Percentiles rank a stretch among this genome's conserved stretches.
phyloP scores from a whole-genome alignment of 352 stramenopile species.

The Pythium brassicae region DNA sequence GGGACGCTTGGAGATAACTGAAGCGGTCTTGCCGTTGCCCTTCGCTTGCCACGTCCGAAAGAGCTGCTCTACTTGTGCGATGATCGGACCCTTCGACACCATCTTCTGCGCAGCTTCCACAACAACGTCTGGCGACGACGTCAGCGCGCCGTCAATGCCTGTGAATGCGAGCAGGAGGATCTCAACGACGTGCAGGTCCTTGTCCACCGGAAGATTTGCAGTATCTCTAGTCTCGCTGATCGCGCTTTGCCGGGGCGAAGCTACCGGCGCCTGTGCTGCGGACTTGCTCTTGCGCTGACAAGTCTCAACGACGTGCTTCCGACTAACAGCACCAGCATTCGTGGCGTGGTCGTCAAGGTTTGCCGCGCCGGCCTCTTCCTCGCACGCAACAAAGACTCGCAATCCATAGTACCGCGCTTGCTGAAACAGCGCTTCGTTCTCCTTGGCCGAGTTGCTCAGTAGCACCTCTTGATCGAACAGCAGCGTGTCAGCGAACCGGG shows the following conservation, averaged over 20 bases:
- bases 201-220: too few relatives aligned
- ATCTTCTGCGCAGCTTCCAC: constrained; percentile 24
- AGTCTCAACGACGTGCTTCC: neutral
- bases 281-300: constrained; percentile 3
- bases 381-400: constrained; percentile 20
- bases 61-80: constrained; percentile 28
- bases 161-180: constrained; percentile 31
- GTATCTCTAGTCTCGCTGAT: too few relatives aligned
- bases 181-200: constrained; percentile 19
- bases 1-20: neutral
- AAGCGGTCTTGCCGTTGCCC: constrained; percentile 7
- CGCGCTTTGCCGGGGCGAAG: neutral
- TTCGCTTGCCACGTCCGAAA: constrained; percentile 33
- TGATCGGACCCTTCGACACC: constrained; percentile 19
- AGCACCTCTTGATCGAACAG: constrained; percentile 30
- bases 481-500: constrained; percentile 21
- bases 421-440: constrained; percentile 27
- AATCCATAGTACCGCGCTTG: constrained; percentile 21
- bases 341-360: neutral
- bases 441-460: constrained; percentile 25
- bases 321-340: neutral
- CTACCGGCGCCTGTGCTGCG: neutral
- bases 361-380: constrained; percentile 9
- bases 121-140: constrained; percentile 18
- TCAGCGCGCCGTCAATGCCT: constrained; percentile 31